Conservation (phyloP, 2,329 filamentous ascomycete species). For the Trichophyton simii region DNA sequence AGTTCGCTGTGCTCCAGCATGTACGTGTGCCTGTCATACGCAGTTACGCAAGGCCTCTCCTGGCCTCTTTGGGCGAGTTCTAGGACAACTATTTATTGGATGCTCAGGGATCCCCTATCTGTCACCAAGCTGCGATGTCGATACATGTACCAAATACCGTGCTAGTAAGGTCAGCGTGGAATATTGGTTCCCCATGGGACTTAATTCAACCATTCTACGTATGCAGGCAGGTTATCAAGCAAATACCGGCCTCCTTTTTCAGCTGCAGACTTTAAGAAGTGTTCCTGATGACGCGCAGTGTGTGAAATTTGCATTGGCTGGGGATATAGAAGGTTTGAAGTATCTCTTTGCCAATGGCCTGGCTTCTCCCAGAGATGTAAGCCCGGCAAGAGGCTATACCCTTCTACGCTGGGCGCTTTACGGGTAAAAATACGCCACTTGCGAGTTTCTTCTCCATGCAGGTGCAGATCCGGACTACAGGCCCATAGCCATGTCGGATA, state of each 20-base stretch:
- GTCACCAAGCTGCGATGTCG: constrained; percentile 16
- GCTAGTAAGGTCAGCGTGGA: constrained; percentile 18
- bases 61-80: constrained; percentile 14
- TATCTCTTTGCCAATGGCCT: constrained; percentile 20
- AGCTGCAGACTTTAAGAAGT: constrained; percentile 20
- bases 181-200: constrained; percentile 24
- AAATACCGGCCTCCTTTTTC: constrained; percentile 15
- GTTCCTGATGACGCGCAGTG: constrained; percentile 21
- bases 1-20: constrained; percentile 12
- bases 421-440: constrained; percentile 22
- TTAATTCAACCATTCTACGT: constrained; percentile 21
- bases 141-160: constrained; percentile 16
- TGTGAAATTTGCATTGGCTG: constrained; percentile 21
- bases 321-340: constrained; percentile 22
- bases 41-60: constrained; percentile 15
- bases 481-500: constrained; percentile 16
- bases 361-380: constrained; percentile 25
- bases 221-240: constrained; percentile 17
- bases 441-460: constrained; percentile 19
- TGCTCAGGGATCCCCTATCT: constrained; percentile 21
- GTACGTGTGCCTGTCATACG: constrained; percentile 16
- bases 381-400: constrained; percentile 22
- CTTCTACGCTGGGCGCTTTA: constrained; percentile 24
- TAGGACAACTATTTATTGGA: constrained; percentile 20
- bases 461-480: constrained; percentile 23